These are phyloP conservation scores for Venturia aucupariae DNA, from an alignment of 2,329 filamentous ascomycete genomes.

Conservation along the genomic window DNA sequence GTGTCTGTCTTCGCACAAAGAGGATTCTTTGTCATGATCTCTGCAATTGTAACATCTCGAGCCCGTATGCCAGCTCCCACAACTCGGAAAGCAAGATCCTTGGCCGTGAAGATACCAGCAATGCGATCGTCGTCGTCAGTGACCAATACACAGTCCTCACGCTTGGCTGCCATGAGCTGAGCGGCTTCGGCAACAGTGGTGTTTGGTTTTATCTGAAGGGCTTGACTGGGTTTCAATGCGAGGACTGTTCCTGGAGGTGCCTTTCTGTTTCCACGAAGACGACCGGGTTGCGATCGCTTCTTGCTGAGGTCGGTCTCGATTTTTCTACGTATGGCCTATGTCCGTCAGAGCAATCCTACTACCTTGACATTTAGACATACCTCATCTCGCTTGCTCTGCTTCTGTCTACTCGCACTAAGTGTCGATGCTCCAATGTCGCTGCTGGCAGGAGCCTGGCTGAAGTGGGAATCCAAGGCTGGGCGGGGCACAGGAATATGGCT, in stretches of 20 bases:
- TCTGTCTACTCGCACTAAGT: conserved; percentile 87
- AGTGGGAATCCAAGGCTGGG: conserved; percentile 55
- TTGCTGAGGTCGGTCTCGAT: conserved; percentile 97
- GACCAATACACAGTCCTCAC: conserved; percentile 94
- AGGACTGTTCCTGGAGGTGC: conserved; percentile 93
- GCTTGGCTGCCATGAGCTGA: conserved; percentile 97
- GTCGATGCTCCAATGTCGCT: conserved; percentile 56
- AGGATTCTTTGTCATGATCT: conserved; percentile 99
- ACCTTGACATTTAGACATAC: conserved; percentile 43
- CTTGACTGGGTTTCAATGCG: conserved; percentile 87
- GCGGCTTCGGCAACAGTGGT: conserved; percentile 94
- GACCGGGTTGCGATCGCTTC: conserved; percentile 75
- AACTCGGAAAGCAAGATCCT: conserved; percentile 94
- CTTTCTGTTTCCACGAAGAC: conserved; percentile 79
- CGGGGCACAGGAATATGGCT: conserved; percentile 71
- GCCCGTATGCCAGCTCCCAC: conserved; percentile 87
- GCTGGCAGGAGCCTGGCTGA: conserved; percentile 32
- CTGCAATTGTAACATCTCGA: conserved; percentile 81
- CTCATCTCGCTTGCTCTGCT: conserved; percentile 97
- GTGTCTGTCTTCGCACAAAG: conserved; percentile 95
- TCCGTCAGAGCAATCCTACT: not conserved
- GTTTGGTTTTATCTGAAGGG: conserved; percentile 91
- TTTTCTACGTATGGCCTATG: conserved; percentile 87
- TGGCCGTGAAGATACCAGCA: conserved; percentile 96
- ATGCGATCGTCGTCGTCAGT: conserved; percentile 98